Evolutionary conservation across 2,329 filamentous ascomycete species (phyloP).

Genomic region (Penicillium sp.): DNA sequence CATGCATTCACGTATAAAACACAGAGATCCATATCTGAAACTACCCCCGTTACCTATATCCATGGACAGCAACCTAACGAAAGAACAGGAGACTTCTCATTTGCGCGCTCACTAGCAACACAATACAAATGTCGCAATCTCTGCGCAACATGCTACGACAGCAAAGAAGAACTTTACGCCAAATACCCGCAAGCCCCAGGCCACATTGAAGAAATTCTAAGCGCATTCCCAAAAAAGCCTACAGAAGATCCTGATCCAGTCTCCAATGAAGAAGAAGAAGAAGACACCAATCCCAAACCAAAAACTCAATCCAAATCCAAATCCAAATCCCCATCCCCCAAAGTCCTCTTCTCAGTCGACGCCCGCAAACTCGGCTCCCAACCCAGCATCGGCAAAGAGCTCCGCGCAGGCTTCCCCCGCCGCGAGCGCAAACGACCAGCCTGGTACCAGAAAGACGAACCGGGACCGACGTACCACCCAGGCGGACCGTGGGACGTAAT

Average conservation of each 20-base stretch:
- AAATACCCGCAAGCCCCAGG: conserved; percentile 71
- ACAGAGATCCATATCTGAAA: too few species aligned
- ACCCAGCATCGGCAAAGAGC: conserved; percentile 40
- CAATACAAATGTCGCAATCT: conserved; percentile 42
- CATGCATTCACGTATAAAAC: not conserved
- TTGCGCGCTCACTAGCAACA: conserved; percentile 43
- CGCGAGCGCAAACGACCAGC: conserved; percentile 31
- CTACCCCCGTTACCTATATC: too few species aligned
- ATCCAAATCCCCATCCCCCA: too few species aligned
- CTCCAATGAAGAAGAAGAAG: not conserved
- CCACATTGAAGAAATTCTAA: conserved; percentile 51
- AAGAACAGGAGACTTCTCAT: conserved; percentile 42
- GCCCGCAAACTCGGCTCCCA: conserved; percentile 41
- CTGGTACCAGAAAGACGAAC: conserved; percentile 21
- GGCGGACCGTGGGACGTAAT: conserved; percentile 65
- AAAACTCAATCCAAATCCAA: too few species aligned
- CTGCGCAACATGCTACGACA: conserved; percentile 47
- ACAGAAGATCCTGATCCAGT: conserved; percentile 1
- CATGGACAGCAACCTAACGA: not conserved
- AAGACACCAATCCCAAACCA: conserved; percentile 2
- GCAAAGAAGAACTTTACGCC: conserved; percentile 49
- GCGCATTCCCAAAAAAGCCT: conserved; percentile 15
- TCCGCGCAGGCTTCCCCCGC: conserved; percentile 41
- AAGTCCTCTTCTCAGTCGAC: conserved; percentile 45
- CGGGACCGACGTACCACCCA: conserved; percentile 4